A percentile compares a stretch with the other conserved stretches of the same genome.
phyloP scores from a whole-genome alignment of 257 asterid genomes.

The Solanum commersonii region DNA sequence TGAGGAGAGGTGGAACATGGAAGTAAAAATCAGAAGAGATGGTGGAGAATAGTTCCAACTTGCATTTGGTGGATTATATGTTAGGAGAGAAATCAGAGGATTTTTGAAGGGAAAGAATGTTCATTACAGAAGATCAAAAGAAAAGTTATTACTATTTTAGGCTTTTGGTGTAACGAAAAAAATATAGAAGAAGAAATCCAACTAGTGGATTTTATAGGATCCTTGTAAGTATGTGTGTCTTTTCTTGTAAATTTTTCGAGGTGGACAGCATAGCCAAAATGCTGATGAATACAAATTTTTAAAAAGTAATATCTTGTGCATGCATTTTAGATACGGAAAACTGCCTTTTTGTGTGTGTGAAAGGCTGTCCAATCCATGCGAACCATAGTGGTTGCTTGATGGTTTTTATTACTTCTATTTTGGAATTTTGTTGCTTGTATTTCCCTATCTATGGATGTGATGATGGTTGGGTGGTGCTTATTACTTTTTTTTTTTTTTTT shows the following conservation, averaged over 20 bases:
- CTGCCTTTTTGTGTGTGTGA: neutral
- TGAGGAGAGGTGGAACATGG: neutral
- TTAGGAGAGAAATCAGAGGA: neutral
- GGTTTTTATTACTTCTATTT: neutral
- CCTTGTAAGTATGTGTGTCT: neutral
- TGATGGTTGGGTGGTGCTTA: neutral
- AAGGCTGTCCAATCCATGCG: neutral
- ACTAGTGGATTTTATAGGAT: neutral
- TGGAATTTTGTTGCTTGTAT: conserved; percentile 8
- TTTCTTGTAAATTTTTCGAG: neutral
- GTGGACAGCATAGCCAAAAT: neutral
- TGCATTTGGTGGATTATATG: neutral
- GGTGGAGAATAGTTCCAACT: neutral
- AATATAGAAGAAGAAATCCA: neutral
- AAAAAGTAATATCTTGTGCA: neutral
- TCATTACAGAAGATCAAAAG: neutral
- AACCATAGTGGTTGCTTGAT: neutral
- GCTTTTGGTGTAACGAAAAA: neutral
- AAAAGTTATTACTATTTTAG: neutral
- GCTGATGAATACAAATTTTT: neutral
- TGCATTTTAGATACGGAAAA: neutral
- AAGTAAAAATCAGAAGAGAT: neutral
- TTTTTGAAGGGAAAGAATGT: neutral
- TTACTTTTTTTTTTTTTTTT: conserved; percentile 2
- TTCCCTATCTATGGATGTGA: neutral